Evolutionary conservation across 495 filamentous ascomycete species (phyloP).

Genomic region (Aspergillus ellipticus): DNA sequence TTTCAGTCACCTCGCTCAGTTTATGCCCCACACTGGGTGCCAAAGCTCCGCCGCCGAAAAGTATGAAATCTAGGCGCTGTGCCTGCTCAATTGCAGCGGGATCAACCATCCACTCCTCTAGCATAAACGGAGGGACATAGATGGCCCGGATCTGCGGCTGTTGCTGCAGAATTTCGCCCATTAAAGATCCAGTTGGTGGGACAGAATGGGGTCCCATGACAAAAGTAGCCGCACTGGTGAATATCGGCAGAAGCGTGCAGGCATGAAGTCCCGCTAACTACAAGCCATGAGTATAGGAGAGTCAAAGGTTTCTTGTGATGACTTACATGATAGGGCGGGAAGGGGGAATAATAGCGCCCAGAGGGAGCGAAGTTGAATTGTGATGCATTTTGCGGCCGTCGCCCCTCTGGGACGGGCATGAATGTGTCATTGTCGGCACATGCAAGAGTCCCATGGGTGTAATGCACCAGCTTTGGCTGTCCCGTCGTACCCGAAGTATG

Average conservation of each 20-base stretch:
- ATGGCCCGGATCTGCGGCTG: background rate
- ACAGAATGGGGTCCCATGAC: background rate
- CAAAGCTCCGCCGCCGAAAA: background rate
- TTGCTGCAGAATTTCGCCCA: background rate
- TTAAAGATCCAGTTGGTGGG: background rate
- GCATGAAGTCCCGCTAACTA: background rate
- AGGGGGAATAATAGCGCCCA: background rate
- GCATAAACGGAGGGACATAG: background rate
- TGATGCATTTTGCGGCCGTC: background rate
- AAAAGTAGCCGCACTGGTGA: background rate
- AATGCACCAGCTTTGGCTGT: background rate
- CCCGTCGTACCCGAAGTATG: background rate
- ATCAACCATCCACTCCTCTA: background rate
- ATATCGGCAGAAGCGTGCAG: background rate
- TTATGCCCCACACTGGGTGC: background rate
- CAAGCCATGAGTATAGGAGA: background rate
- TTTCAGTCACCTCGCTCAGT: background rate
- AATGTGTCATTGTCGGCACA: background rate
- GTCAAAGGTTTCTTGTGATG: background rate
- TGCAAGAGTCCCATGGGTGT: background rate
- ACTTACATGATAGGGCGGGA: background rate
- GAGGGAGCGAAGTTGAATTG: background rate
- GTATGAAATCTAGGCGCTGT: background rate
- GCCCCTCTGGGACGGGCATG: background rate
- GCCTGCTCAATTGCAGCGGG: background rate